These are phyloP conservation scores for Coemansia sp. DNA, from an alignment of 192 early-diverging fungal genomes.

Conservation along the genomic window DNA sequence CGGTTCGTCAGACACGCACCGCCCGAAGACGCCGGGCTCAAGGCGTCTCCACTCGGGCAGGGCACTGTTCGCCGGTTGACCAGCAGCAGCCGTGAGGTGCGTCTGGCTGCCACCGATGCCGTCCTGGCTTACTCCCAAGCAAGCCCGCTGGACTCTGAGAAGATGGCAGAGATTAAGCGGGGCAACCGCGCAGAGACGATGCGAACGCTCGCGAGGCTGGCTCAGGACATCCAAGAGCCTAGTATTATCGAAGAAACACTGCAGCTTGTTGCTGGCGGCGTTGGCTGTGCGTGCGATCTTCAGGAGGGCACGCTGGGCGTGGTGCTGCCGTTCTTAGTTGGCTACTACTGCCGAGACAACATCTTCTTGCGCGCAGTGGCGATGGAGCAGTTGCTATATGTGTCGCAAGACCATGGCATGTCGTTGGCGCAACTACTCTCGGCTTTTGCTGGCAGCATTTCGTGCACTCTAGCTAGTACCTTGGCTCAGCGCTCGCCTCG, in stretches of 20 bases:
- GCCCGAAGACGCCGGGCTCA: constrained; percentile 33
- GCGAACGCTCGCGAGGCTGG: constrained; percentile 11
- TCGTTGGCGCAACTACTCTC: constrained; percentile 32
- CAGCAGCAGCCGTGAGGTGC: constrained; percentile 52
- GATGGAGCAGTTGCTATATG: constrained; percentile 47
- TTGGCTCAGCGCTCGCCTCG: constrained; percentile 20
- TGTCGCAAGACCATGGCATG: constrained; percentile 32
- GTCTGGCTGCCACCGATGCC: constrained; percentile 44
- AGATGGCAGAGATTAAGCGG: constrained; percentile 15
- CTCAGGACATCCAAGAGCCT: constrained; percentile 13
- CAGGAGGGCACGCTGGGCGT: constrained; percentile 27
- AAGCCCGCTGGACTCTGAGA: constrained; percentile 12
- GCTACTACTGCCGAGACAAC: constrained; percentile 42
- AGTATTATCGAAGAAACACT: constrained; percentile 46
- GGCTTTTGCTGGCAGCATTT: constrained; percentile 26
- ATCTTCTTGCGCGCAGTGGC: constrained; percentile 54
- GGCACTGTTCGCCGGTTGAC: constrained; percentile 38
- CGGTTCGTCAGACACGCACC: constrained; percentile 51
- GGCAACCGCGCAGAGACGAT: constrained; percentile 40
- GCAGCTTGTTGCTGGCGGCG: constrained; percentile 42
- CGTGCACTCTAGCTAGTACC: constrained; percentile 29
- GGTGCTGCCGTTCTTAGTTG: constrained; percentile 32
- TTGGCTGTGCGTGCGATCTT: constrained; percentile 35
- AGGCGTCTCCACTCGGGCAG: constrained; percentile 42
- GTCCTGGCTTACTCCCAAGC: constrained; percentile 32